Percentiles rank a stretch among this genome's conserved stretches.
Conservation (phyloP, 2,329 filamentous ascomycete genomes). For the Waltergamsia citrina region DNA sequence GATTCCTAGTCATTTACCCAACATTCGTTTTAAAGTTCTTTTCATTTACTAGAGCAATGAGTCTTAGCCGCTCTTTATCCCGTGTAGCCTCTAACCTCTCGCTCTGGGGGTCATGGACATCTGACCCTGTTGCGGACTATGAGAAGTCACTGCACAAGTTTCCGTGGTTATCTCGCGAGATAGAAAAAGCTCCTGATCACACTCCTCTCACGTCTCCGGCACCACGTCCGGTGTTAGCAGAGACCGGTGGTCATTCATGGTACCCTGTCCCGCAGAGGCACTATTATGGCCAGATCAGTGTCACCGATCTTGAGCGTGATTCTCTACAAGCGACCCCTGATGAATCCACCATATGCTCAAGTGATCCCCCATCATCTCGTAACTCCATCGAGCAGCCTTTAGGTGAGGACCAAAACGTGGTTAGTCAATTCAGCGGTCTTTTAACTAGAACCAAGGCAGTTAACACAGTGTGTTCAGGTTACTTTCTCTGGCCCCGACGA, state of each 20-base stretch:
- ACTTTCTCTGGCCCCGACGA: conserved; percentile 35
- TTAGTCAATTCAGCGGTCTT: too few species aligned
- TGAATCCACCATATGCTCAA: too few species aligned
- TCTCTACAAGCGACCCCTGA: too few species aligned
- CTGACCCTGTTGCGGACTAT: conserved; percentile 13
- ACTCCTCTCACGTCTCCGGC: neutral
- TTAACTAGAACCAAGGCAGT: too few species aligned
- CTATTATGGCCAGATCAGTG: neutral
- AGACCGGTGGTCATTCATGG: neutral
- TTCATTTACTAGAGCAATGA: conserved; percentile 3
- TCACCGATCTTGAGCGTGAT: neutral
- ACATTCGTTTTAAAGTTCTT: conserved; percentile 2
- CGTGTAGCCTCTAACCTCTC: conserved; percentile 14
- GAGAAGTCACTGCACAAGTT: conserved; percentile 18
- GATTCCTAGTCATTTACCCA: neutral
- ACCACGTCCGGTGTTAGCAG: neutral
- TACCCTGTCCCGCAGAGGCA: neutral
- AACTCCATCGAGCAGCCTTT: too few species aligned
- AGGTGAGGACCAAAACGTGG: too few species aligned
- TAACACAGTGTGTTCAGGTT: conserved; percentile 15
- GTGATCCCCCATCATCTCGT: too few species aligned
- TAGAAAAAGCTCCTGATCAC: conserved; percentile 1
- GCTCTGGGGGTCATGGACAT: conserved; percentile 18
- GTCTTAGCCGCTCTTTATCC: conserved; percentile 8
- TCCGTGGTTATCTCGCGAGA: conserved; percentile 13